phyloP scores from a whole-genome alignment of 371 early-diverging fungal species.

The Cokeromyces recurvatus region DNA sequence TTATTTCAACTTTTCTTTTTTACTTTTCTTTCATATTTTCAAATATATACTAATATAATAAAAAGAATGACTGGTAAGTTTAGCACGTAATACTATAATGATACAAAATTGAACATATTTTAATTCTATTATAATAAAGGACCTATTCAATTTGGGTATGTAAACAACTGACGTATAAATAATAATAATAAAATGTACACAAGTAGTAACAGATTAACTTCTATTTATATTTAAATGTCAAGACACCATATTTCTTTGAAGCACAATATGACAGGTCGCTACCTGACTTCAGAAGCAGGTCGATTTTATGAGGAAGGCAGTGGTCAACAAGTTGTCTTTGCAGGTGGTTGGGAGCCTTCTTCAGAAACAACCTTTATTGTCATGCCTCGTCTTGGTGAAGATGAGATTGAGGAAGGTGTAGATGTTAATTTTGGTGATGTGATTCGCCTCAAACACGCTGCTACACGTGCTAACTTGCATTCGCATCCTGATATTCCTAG shows the following conservation, averaged over 20 bases:
- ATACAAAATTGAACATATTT: no score
- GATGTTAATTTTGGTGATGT: constrained; percentile 48
- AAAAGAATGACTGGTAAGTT: no score
- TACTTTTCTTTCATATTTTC: no score
- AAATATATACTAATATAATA: no score
- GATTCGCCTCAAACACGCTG: constrained; percentile 50
- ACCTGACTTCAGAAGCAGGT: constrained; percentile 33
- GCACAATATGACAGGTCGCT: constrained; percentile 56
- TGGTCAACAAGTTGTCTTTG: constrained; percentile 50
- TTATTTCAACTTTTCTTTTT: no score
- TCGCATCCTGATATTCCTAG: constrained; percentile 49
- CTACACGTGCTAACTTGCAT: constrained; percentile 50
- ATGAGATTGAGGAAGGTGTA: constrained; percentile 32
- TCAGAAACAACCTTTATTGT: constrained; percentile 49
- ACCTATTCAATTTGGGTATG: constrained; percentile 2
- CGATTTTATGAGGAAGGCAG: constrained; percentile 42
- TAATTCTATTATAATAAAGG: no score
- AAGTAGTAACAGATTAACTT: no score
- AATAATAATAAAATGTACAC: no score
- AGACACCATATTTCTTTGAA: constrained; percentile 35
- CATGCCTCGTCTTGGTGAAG: constrained; percentile 34
- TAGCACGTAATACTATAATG: no score
- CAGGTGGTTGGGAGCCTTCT: constrained; percentile 35
- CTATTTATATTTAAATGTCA: no score
- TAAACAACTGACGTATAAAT: not conserved